Base-by-base conservation (phyloP, 495 filamentous ascomycete species). In the Xylaria grammica region DNA sequence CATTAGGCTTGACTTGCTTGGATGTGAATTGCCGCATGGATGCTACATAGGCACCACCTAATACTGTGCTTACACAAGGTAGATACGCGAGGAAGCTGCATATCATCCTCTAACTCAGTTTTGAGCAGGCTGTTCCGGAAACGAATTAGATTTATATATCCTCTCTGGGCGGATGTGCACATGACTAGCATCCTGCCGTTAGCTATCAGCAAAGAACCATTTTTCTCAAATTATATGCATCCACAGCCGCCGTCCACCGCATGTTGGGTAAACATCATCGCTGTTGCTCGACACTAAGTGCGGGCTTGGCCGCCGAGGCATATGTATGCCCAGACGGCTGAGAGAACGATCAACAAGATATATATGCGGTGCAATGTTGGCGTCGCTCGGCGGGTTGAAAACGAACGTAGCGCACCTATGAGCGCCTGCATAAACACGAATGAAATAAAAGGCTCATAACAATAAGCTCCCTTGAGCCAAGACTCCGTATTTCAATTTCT, bases 311-410 rank as follows among this genome's bases (percentile, higher is more conserved):
- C 20, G 24, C 36, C 32, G 45, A 40, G 46, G 46, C 24, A 4
- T 29, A 42, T 44, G 24, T 29, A 30, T n/a, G 51, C 61, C 27
- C 40, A 56, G 40, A 56, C 51, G 51, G 50, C 52, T 42, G 44
- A 63, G 20, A 20, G 20, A 19, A 38, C n/a, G 38, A 63, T 57
- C 20, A 56, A 32, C 26, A 38, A n/a, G 52, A 24, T 24, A 50
- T 15, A 63, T 56, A 40, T 49, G 20, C 60, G 49, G 24, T 46
- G 38, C 36, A 24, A 48, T 32, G 50, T 63, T 63, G 46, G 45
- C 46, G 10, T 19, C 22, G 22, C 58, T 61, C 13, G 57, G 57
- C 30, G 38, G 40, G 40, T 15, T 19, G 50, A 19, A 27, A 22
- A 22, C 34, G 53, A 56, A 56, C 5, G 10, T 24, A 9, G 27